Evolutionary conservation across 2,329 filamentous ascomycete species (phyloP).

Genomic region (Cladorrhinum sp.): DNA sequence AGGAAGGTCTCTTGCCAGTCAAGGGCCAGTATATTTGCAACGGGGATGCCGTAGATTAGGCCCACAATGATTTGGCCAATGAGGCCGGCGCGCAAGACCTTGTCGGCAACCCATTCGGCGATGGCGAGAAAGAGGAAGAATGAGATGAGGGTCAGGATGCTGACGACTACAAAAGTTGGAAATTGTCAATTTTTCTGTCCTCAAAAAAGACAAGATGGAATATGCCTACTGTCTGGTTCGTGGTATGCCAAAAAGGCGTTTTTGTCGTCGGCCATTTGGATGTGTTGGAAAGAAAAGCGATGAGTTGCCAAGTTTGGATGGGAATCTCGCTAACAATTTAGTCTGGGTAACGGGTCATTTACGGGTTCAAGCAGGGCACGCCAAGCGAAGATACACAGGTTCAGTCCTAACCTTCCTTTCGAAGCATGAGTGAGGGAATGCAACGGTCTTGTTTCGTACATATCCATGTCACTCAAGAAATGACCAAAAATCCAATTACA

Average conservation of each 20-base stretch:
- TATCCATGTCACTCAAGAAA: no score
- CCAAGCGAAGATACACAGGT: no score
- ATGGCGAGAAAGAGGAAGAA: conserved; percentile 44
- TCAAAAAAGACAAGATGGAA: neutral
- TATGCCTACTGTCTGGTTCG: conserved; percentile 4
- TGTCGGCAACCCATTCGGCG: conserved; percentile 40
- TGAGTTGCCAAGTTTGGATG: neutral
- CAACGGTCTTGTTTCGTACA: no score
- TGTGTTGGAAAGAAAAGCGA: neutral
- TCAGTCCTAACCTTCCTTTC: no score
- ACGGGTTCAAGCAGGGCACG: no score
- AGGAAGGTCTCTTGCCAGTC: conserved; percentile 46
- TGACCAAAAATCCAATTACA: no score
- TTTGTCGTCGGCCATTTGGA: neutral
- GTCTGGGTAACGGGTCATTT: no score
- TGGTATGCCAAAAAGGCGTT: conserved; percentile 11
- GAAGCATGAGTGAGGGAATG: no score
- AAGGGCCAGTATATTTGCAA: conserved; percentile 42
- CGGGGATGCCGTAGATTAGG: conserved; percentile 44
- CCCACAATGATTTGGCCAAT: conserved; percentile 47
- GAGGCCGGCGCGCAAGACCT: conserved; percentile 42
- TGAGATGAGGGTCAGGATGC: conserved; percentile 41
- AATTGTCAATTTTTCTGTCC: neutral
- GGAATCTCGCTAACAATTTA: neutral
- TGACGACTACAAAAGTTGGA: conserved; percentile 32